These are phyloP conservation scores for Monilinia fructicola DNA, from an alignment of 2,329 filamentous ascomycete genomes.

Conservation along the genomic window DNA sequence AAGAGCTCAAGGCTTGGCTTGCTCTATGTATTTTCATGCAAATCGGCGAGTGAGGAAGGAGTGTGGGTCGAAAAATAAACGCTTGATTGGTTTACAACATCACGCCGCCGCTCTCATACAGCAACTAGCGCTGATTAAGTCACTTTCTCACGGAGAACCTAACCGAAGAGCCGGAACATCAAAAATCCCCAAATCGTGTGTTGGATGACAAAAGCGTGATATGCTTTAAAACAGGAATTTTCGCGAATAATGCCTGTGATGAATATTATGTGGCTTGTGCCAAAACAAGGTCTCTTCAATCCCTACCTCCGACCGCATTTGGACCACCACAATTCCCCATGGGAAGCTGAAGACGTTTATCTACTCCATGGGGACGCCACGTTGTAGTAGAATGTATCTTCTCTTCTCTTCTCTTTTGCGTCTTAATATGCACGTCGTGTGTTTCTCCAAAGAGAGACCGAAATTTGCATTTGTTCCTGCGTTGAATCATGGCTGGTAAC, in stretches of 20 bases:
- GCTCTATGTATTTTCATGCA: not conserved
- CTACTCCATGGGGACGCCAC: constrained; percentile 9
- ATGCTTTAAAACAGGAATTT: constrained; percentile 11
- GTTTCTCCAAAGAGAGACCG: constrained; percentile 2
- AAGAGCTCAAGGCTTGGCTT: constrained; percentile 10
- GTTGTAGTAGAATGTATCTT: not conserved
- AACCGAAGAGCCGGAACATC: constrained; percentile 23
- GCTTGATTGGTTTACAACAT: constrained; percentile 16
- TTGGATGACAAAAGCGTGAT: not conserved
- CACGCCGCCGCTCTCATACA: constrained; percentile 15
- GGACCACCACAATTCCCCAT: not conserved
- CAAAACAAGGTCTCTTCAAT: constrained; percentile 4
- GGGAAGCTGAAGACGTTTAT: constrained; percentile 1
- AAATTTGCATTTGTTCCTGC: constrained; percentile 19
- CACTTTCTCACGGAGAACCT: constrained; percentile 17
- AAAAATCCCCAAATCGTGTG: constrained; percentile 13
- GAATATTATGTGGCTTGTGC: constrained; percentile 21
- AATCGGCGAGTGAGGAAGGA: constrained; percentile 4
- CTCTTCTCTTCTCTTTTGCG: not conserved
- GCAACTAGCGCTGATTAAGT: constrained; percentile 21
- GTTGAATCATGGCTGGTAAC: constrained; percentile 12
- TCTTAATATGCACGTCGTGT: constrained; percentile 10
- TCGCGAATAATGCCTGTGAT: constrained; percentile 16
- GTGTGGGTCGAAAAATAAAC: not conserved
- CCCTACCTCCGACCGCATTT: not conserved